Percentiles rank a stretch among this genome's conserved stretches.
These are phyloP conservation scores for Psilocybe sp. DNA, from an alignment of 768 basidiomycete species.

Conservation along the genomic window DNA sequence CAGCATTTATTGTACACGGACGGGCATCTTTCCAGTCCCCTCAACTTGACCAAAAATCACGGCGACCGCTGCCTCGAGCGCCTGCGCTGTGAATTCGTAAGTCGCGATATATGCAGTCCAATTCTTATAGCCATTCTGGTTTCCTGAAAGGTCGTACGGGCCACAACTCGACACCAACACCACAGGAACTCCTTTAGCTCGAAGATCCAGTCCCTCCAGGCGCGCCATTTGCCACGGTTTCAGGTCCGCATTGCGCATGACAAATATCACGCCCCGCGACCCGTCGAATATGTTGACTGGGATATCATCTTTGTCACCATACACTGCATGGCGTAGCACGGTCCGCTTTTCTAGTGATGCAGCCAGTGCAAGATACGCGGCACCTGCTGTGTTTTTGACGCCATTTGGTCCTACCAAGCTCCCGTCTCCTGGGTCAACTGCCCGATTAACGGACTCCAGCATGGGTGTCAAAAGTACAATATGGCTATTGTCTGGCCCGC, in stretches of 20 bases:
- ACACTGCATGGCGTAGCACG: conserved; percentile 45
- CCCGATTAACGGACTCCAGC: conserved; percentile 55
- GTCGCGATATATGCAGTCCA: conserved; percentile 42
- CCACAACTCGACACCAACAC: conserved; percentile 59
- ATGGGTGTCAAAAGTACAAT: conserved; percentile 54
- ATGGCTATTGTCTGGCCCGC: conserved; percentile 11
- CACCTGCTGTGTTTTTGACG: conserved; percentile 53
- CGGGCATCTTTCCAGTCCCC: conserved; percentile 11
- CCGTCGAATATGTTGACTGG: conserved; percentile 10
- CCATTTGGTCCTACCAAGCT: conserved; percentile 39
- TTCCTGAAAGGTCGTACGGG: conserved; percentile 57
- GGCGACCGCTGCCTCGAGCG: conserved; percentile 40
- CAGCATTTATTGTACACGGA: neutral
- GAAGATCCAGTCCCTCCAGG: conserved; percentile 36
- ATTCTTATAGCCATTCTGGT: conserved; percentile 16
- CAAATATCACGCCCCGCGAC: conserved; percentile 43
- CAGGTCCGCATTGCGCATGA: conserved; percentile 54
- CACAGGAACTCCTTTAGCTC: conserved; percentile 26
- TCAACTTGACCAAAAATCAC: conserved; percentile 37
- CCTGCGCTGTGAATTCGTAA: conserved; percentile 58
- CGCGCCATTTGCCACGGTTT: conserved; percentile 41
- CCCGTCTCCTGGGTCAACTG: conserved; percentile 56
- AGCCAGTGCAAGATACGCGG: conserved; percentile 52
- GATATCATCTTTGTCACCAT: conserved; percentile 19
- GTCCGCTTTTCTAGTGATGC: conserved; percentile 30